Base-by-base conservation (phyloP, 202 grass and related monocot species). In the Elaeis oleifera region DNA sequence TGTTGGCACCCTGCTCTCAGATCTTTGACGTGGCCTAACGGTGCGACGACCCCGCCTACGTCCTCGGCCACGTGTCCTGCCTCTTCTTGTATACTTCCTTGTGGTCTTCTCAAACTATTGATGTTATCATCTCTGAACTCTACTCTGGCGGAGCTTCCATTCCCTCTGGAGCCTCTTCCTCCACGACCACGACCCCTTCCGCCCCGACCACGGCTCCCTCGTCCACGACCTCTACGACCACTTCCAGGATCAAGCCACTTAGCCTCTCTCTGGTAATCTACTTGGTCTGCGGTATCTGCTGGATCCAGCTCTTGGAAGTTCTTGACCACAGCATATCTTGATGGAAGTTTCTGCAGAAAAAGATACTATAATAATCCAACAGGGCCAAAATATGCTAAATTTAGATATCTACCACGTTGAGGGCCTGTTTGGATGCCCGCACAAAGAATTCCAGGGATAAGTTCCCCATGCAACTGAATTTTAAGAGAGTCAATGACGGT, bases 161-260 rank as follows among this genome's bases (percentile, higher is more conserved):
- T 49, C 49, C 75, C 74, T 76, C 85, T 97, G 21, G 74, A 49
- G 68, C 85, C 68, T 67, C 57, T 90, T n/a, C 92, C 88, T 68
- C 87, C 87, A 65, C 81, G 87, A 49, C 87, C 60, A 53, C 82
- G 84, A 31, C 84, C 81, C 52, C 88, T 53, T 51, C 88, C 82
- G 53, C 87, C 68, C 54, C 79, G 61, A 31, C 80, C 81, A 65
- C 84, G 71, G 59, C 84, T 71, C 49, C 84, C 82, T n/a, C 88
- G 82, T 18, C 92, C 92, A 66, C 88, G 84, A 20, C 92, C 84
- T 61, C 88, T 76, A 48, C 77, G 88, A 9, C 81, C 79, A 70
- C 54, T 81, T 24, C 65, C 75, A 16, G 78, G 66, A 78, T 74
- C 69, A 61, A 67, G 58, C 64, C 69, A 76, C 50, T 49, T 52